A percentile compares a stretch with the other conserved stretches of the same genome.
These are phyloP conservation scores for Colletotrichum sp. DNA, from an alignment of 2,329 filamentous ascomycete genomes.

Conservation along the genomic window DNA sequence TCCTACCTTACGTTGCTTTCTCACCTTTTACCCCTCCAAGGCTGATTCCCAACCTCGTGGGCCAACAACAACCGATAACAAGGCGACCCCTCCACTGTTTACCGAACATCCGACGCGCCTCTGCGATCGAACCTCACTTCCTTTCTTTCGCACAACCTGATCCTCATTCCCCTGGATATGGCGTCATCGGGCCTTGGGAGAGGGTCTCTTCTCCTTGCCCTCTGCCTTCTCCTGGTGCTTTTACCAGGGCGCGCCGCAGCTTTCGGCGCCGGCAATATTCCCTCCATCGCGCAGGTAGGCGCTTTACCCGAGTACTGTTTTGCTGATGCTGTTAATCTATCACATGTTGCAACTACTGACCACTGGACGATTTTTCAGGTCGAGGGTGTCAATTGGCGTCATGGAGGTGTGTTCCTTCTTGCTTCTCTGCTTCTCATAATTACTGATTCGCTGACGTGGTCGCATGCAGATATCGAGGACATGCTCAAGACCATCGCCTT, in stretches of 20 bases:
- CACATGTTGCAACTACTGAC: not conserved
- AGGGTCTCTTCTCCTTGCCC: constrained; percentile 56
- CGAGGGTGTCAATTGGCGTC: constrained; percentile 73
- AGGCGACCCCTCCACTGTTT: not conserved
- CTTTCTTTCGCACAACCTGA: not conserved
- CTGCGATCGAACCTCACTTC: not conserved
- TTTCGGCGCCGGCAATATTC: constrained; percentile 75
- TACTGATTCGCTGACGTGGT: not conserved
- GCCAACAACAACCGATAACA: not conserved
- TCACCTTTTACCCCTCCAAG: not conserved
- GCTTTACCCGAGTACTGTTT: constrained; percentile 2
- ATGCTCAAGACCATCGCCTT: constrained; percentile 80
- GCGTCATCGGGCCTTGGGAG: constrained; percentile 50
- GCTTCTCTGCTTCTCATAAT: not conserved
- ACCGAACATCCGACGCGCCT: not conserved
- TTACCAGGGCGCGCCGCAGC: constrained; percentile 62
- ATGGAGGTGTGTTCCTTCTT: constrained; percentile 55
- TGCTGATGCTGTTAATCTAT: not conserved
- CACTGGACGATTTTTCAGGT: constrained; percentile 46
- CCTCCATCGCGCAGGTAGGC: constrained; percentile 58
- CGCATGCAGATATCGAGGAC: constrained; percentile 72
- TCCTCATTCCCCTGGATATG: constrained; percentile 39
- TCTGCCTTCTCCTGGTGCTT: constrained; percentile 59
- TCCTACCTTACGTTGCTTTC: not conserved
- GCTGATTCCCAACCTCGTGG: not conserved